phyloP scores from a whole-genome alignment of 306 rosid genomes.

The Pueraria montana region DNA sequence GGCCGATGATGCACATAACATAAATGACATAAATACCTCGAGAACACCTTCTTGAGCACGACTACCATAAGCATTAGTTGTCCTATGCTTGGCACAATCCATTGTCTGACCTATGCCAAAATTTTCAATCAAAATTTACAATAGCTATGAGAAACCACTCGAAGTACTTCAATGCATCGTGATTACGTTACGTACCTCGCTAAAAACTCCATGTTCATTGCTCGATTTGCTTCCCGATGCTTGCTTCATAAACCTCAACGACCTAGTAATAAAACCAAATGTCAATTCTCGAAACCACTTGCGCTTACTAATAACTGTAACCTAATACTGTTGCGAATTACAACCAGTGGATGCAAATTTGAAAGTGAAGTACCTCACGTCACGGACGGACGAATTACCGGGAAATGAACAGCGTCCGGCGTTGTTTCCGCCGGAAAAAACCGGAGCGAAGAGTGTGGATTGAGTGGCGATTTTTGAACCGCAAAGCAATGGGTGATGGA shows the following conservation, averaged over 20 bases:
- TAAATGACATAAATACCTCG: constrained; percentile 68
- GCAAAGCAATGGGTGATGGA: constrained; percentile 62
- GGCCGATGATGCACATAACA: background rate
- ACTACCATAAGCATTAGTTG: constrained; percentile 58
- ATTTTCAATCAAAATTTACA: constrained; percentile 50
- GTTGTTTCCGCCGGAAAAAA: constrained; percentile 21
- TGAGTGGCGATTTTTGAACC: constrained; percentile 54
- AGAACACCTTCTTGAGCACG: constrained; percentile 64
- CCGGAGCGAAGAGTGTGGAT: constrained; percentile 51
- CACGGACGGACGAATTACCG: constrained; percentile 50
- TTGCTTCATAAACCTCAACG: constrained; percentile 60
- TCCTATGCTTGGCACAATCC: constrained; percentile 53
- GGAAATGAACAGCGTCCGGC: constrained; percentile 36
- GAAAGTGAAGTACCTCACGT: constrained; percentile 58
- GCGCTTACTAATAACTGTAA: background rate
- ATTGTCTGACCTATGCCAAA: constrained; percentile 77
- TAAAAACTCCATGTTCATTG: constrained; percentile 49
- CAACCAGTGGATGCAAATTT: constrained; percentile 1
- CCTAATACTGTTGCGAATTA: constrained; percentile 5
- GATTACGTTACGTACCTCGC: constrained; percentile 59
- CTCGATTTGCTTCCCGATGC: constrained; percentile 55
- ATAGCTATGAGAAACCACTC: constrained; percentile 10
- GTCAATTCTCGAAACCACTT: constrained; percentile 22
- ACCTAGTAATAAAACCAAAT: constrained; percentile 51
- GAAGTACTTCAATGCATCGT: constrained; percentile 22